Percentiles rank a stretch among this genome's conserved stretches.
Evolutionary conservation across 1,284 basidiomycete species (phyloP).

Genomic region (Leucoagaricus sp.): DNA sequence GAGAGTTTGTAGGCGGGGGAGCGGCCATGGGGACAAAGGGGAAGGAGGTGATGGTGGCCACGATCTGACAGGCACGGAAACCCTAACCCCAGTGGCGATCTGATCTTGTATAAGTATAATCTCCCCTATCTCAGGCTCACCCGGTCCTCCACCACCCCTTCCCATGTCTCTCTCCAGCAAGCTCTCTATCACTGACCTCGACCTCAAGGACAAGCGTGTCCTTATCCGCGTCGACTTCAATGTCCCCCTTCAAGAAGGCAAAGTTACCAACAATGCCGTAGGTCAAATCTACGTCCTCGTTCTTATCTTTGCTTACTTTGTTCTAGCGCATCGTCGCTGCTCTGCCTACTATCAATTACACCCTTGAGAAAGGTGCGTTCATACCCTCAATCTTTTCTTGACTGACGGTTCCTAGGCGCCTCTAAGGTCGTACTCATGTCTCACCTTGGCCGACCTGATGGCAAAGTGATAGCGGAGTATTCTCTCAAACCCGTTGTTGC

Average conservation of each 20-base stretch:
- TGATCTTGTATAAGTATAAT: constrained; percentile 23
- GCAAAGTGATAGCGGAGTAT: constrained; percentile 88
- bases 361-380: constrained; percentile 79
- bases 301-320: constrained; percentile 17
- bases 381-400: not conserved
- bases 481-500: constrained; percentile 86
- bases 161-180: constrained; percentile 97
- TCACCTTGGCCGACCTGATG: constrained; percentile 96
- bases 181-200: constrained; percentile 89
- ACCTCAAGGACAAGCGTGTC: constrained; percentile 89
- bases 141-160: constrained; percentile 20
- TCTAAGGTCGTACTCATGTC: constrained; percentile 93
- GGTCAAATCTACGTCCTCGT: constrained; percentile 33
- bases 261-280: constrained; percentile 96
- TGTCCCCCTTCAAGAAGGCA: constrained; percentile 87
- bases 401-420: constrained; percentile 57
- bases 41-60: constrained; percentile 14
- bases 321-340: constrained; percentile 92
- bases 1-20: constrained; percentile 50
- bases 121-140: constrained; percentile 17
- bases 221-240: constrained; percentile 99
- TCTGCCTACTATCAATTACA: constrained; percentile 94
- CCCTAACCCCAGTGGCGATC: constrained; percentile 13
- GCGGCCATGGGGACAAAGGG: constrained; percentile 29
- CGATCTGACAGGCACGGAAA: constrained; percentile 8